A percentile compares a stretch with the other conserved stretches of the same genome.
Conservation (phyloP, 2,329 filamentous ascomycete species). For the Phialocephala subalpina region DNA sequence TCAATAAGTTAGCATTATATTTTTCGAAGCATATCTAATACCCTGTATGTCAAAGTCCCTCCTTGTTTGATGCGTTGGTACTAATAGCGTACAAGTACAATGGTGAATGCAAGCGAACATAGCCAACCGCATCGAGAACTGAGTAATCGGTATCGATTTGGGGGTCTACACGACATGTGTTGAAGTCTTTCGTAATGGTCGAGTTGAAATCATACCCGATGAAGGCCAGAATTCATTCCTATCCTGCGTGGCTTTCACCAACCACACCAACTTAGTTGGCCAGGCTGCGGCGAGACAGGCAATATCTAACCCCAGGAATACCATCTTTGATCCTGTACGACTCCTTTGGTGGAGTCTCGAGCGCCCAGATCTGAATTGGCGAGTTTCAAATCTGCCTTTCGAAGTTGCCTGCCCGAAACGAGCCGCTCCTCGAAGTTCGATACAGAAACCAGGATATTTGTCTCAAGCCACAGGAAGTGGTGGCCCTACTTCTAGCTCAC, state of each 20-base stretch:
- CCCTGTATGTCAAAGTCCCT: no score
- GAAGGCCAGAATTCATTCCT: neutral
- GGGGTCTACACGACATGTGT: neutral
- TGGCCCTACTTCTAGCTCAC: neutral
- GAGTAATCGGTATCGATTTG: neutral
- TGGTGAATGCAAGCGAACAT: neutral
- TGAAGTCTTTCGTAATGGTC: neutral
- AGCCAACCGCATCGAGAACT: neutral
- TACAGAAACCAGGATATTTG: neutral
- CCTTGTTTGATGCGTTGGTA: neutral
- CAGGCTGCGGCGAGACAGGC: neutral
- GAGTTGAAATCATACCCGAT: neutral
- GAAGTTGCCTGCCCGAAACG: neutral
- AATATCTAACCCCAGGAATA: neutral
- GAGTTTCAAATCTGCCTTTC: neutral
- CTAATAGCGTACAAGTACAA: neutral
- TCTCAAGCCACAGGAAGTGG: neutral
- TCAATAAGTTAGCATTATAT: no score
- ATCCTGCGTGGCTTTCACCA: neutral
- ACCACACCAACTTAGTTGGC: neutral
- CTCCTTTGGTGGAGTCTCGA: neutral
- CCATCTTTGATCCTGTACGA: neutral
- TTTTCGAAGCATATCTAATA: no score
- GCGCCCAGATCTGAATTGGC: neutral
- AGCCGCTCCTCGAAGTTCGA: neutral